Conservation (phyloP, 768 basidiomycete species). For the Tricholoma matsutake region DNA sequence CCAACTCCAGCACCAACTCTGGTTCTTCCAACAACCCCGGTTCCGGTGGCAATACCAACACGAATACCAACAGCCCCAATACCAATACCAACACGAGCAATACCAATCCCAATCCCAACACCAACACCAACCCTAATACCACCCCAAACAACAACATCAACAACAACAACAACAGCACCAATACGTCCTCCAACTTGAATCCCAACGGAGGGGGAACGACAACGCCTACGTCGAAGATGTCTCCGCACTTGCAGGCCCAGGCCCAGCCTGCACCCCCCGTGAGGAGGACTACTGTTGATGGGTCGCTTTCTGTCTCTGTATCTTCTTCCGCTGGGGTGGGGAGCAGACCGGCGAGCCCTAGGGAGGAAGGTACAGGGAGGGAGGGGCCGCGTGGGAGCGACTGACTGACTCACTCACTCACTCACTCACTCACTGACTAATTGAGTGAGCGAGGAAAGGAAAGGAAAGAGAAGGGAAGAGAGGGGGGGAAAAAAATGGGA, state of each 20-base stretch:
- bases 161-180: slow-evolving; percentile 1
- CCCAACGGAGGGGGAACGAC: background rate
- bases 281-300: background rate
- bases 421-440: no score
- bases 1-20: no score
- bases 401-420: no score
- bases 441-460: no score
- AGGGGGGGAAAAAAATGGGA: no score
- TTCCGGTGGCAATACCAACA: background rate
- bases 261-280: background rate
- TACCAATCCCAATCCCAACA: background rate
- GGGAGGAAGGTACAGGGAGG: no score
- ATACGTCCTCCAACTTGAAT: background rate
- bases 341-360: no score
- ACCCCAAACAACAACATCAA: no score
- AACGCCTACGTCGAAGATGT: background rate
- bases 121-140: background rate
- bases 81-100: background rate
- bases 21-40: no score
- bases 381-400: no score
- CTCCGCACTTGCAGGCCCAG: background rate
- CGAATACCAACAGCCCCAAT: background rate
- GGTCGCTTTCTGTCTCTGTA: background rate
- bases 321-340: no score
- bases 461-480: no score